Base-by-base conservation (phyloP, 1,284 basidiomycete genomes). In the Cutaneotrichosporon cyanovorans region DNA sequence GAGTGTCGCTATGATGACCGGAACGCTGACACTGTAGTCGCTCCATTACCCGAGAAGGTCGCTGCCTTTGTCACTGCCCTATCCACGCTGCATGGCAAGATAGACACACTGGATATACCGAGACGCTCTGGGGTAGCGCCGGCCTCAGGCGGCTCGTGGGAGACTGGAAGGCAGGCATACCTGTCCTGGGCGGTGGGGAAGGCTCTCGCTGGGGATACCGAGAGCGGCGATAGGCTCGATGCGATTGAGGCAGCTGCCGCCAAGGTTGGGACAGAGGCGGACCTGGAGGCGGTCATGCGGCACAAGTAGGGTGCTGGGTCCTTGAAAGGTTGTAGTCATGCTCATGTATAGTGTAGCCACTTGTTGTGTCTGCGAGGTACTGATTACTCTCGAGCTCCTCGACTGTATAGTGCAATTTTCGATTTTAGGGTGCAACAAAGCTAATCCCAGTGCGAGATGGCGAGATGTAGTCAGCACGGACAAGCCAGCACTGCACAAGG, bases 141-240 rank as follows among this genome's bases (percentile, higher is more conserved):
- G 1, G 47, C 32, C 28, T 7, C 25, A 12, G 25, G 25, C 25
- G 45, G 46, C 45, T 65, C 66, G 5, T 72, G 67, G 65, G 69
- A 71, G 48, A 42, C 69, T 33, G 69, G 69, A n/a, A 46, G 71
- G 21, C 60, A 66, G 34, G 69, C 69, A 9, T 72, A 72, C 47
- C 57, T 71, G 11, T 63, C 65, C 42, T 71, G 71, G 68, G 68
- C 69, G 8, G 50, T 65, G 4, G 58, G 57, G 9, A 60, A 60
- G 44, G 50, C 63, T 23, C 47, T 65, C 30, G 35, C 43, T 4
- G 47, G 30, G 21, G 21, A 21, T 16, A 8, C 16, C 14, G 36
- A 40, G 30, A 44, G 36, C 6, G 55, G 41, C 5, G 57, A 45
- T 8, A 43, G 41, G 38, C 37, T 56, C 22, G 52, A 46, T 10